These are phyloP conservation scores for Rhizophora mangle DNA, from an alignment of 345 rosid genomes.

Conservation along the genomic window DNA sequence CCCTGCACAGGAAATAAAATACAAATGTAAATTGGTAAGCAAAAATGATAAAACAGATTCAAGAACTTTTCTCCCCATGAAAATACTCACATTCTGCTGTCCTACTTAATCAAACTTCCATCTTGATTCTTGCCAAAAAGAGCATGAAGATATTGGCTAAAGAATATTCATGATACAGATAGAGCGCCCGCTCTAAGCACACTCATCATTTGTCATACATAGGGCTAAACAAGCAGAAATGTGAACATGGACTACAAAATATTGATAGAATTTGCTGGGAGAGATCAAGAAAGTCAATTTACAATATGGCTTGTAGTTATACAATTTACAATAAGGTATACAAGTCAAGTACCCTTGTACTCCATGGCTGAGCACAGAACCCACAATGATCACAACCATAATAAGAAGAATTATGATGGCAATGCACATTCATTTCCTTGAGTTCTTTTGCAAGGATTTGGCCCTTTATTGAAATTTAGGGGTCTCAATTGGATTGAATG, in stretches of 20 bases:
- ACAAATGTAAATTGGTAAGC: too few species aligned
- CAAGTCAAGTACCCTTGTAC: constrained; percentile 55
- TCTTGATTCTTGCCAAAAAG: too few species aligned
- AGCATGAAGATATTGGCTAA: too few species aligned
- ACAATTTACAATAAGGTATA: constrained; percentile 20
- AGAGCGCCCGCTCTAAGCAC: neutral
- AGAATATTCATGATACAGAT: too few species aligned
- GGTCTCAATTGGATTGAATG: too few species aligned
- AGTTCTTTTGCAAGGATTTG: constrained; percentile 59
- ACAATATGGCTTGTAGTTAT: constrained; percentile 16
- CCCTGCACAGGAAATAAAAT: too few species aligned
- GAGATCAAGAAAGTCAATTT: constrained; percentile 5
- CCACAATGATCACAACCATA: constrained; percentile 58
- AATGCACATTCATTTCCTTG: constrained; percentile 58
- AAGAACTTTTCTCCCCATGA: too few species aligned
- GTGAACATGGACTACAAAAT: constrained; percentile 3
- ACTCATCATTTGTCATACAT: neutral
- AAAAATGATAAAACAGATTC: too few species aligned
- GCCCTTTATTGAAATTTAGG: constrained; percentile 36
- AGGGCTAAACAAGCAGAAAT: neutral
- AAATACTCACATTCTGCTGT: too few species aligned
- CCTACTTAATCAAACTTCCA: too few species aligned
- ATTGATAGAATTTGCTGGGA: constrained; percentile 12
- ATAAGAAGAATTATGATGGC: constrained; percentile 79
- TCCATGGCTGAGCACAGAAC: constrained; percentile 78